Base-by-base conservation (phyloP, 257 asterid genomes). In the Haberlea rhodopensis region DNA sequence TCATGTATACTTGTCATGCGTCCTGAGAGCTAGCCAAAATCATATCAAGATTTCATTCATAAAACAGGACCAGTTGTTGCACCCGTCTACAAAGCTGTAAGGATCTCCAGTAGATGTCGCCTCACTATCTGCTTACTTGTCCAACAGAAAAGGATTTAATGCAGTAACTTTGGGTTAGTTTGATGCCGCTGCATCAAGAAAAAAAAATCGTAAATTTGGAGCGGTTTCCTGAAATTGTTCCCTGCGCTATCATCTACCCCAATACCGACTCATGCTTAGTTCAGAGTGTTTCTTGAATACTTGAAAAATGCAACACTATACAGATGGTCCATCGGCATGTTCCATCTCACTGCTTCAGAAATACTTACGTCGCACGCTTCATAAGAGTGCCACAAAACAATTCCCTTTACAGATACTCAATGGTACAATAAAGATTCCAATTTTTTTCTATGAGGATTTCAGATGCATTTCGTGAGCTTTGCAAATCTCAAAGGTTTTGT, bases 31-130 rank as follows among this genome's bases (percentile, higher is more conserved):
- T 80, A 90, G 84, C 99, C 96, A 34, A 86, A 90, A 79, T 76
- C 97, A 73, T 94, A 94, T 79, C 94, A 83, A 83, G 96, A 94
- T 62, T 94, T 90, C 77, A 94, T 94, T 71, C 99, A 94, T 83
- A 94, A 94, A 80, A 94, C 99, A 53, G 99, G 97, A 71, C 99
- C 97, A 31, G 99, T 94, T 53, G 91, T 92, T 49, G 88, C 90
- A 45, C 96, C 96, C 28, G 96, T 90, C 28, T 94, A 94, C 88
- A 86, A 86, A 74, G 96, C 95, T 68, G 99, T 94, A 73, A 88
- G 95, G 95, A 71, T 88, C 95, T 62, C 86, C 95, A 24, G 86
- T 94, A 57, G 96, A 88, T 64, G 78, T 88, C 53, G 73, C 83
- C 57, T 78, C 91, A 22, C 78, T 94, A 63, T 81, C 88, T 52